Conservation (phyloP, 2,329 filamentous ascomycete genomes). For the Fusarium neocosmosporiellum region DNA sequence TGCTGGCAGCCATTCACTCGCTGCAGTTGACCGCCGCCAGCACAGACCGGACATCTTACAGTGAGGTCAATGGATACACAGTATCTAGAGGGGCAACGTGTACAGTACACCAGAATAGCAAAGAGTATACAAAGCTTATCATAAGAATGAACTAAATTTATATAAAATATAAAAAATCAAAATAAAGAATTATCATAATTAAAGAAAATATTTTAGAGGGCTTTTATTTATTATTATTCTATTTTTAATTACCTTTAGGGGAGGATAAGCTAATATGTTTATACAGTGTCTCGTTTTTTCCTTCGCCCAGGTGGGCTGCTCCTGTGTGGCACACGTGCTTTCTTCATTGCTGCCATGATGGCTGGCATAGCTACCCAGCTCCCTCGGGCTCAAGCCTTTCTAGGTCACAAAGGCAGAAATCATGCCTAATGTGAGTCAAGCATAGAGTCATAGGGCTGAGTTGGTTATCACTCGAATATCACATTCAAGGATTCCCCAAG, state of each 20-base stretch:
- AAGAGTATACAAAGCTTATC: no score
- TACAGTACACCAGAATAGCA: no score
- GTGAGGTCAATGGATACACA: not conserved
- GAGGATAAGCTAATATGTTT: no score
- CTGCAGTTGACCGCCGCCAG: slow-evolving; percentile 31
- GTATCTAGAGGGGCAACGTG: no score
- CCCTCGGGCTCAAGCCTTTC: slow-evolving; percentile 6
- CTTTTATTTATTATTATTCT: no score
- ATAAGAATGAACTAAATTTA: no score
- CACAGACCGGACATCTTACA: slow-evolving; percentile 21
- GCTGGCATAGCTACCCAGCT: slow-evolving; percentile 11
- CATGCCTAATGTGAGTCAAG: slow-evolving; percentile 1
- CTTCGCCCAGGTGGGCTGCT: no score
- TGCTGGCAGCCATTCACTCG: slow-evolving; percentile 21
- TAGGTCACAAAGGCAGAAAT: not conserved
- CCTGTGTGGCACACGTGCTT: slow-evolving; percentile 29
- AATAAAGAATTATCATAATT: no score
- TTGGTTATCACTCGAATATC: not conserved
- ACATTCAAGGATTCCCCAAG: not conserved
- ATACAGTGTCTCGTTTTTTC: no score
- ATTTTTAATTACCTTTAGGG: no score
- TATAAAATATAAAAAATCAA: no score
- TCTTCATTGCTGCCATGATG: not conserved
- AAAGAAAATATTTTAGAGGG: no score
- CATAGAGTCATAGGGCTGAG: not conserved